These are phyloP conservation scores for Metroxylon sagu DNA, from an alignment of 176 grass and related monocot species.

Conservation along the genomic window DNA sequence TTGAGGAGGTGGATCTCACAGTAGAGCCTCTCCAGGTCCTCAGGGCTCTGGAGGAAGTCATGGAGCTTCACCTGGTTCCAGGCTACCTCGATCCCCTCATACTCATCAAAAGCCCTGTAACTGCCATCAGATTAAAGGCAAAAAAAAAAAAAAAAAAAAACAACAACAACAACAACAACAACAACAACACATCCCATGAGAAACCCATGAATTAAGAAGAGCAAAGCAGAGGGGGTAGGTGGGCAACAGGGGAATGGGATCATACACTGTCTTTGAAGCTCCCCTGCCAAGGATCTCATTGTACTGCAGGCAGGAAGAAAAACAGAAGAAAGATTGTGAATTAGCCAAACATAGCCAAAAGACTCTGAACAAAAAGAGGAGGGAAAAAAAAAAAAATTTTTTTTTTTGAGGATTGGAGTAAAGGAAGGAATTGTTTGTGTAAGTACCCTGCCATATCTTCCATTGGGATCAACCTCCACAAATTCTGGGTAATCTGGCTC, in stretches of 20 bases:
- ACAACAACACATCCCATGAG: neutral
- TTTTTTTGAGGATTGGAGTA: neutral
- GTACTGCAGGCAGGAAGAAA: constrained; percentile 41
- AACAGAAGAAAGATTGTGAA: constrained; percentile 8
- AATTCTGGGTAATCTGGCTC: constrained; percentile 44
- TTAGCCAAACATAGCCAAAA: constrained; percentile 12
- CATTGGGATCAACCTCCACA: constrained; percentile 82
- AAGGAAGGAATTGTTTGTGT: neutral
- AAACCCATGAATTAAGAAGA: neutral
- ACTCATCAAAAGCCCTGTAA: constrained; percentile 85
- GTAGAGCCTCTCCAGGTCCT: constrained; percentile 85
- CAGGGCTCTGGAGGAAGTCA: constrained; percentile 76
- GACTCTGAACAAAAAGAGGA: constrained; percentile 1
- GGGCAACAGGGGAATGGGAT: constrained; percentile 6
- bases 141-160: neutral
- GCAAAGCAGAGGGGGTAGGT: neutral
- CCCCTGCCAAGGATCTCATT: constrained; percentile 86
- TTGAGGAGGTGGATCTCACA: constrained; percentile 99
- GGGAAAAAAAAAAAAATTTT: neutral
- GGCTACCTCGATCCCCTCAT: constrained; percentile 91
- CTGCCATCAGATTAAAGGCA: constrained; percentile 22
- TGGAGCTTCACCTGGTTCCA: constrained; percentile 97
- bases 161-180: too few relatives aligned
- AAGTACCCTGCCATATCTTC: constrained; percentile 88
- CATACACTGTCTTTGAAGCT: constrained; percentile 96